phyloP scores from a whole-genome alignment of 2,329 filamentous ascomycete species.

The Aspergillus jensenii region DNA sequence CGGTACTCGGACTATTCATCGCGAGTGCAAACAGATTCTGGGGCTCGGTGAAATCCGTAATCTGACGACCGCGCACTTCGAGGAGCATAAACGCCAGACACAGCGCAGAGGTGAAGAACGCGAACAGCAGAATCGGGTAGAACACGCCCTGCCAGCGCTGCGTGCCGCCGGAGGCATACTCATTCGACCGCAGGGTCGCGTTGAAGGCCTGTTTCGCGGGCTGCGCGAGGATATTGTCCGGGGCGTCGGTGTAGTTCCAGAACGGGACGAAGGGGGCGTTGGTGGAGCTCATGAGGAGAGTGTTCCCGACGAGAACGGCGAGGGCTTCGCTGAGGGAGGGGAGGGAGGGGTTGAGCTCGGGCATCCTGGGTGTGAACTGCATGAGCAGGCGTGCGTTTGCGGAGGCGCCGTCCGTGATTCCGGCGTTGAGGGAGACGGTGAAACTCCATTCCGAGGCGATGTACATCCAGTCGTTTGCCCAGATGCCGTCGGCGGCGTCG shows the following conservation, averaged over 20 bases:
- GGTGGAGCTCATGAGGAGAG: slow-evolving; percentile 60
- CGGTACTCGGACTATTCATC: slow-evolving; percentile 61
- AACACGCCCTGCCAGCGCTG: slow-evolving; percentile 65
- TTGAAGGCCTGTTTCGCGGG: slow-evolving; percentile 62
- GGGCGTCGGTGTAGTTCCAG: slow-evolving; percentile 47
- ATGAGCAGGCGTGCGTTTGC: slow-evolving; percentile 60
- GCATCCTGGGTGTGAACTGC: slow-evolving; percentile 49
- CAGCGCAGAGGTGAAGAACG: slow-evolving; percentile 66
- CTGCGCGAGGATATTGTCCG: slow-evolving; percentile 36
- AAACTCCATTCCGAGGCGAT: slow-evolving; percentile 56
- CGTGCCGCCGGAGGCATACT: slow-evolving; percentile 69
- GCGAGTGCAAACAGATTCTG: slow-evolving; percentile 72
- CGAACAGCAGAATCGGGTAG: slow-evolving; percentile 63
- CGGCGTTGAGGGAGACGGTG: slow-evolving; percentile 58
- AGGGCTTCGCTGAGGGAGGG: slow-evolving; percentile 74
- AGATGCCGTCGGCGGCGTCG: slow-evolving; percentile 31
- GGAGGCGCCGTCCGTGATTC: slow-evolving; percentile 56
- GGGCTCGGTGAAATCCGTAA: slow-evolving; percentile 78
- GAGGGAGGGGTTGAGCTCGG: slow-evolving; percentile 48
- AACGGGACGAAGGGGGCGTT: slow-evolving; percentile 61
- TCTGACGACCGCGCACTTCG: slow-evolving; percentile 55
- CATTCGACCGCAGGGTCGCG: slow-evolving; percentile 61
- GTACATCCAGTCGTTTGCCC: slow-evolving; percentile 55
- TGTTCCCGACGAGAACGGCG: slow-evolving; percentile 67
- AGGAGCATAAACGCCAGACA: slow-evolving; percentile 64